Percentiles rank a stretch among this genome's conserved stretches.
Conservation (phyloP, 1,284 basidiomycete species). For the Albatrellus sp. region DNA sequence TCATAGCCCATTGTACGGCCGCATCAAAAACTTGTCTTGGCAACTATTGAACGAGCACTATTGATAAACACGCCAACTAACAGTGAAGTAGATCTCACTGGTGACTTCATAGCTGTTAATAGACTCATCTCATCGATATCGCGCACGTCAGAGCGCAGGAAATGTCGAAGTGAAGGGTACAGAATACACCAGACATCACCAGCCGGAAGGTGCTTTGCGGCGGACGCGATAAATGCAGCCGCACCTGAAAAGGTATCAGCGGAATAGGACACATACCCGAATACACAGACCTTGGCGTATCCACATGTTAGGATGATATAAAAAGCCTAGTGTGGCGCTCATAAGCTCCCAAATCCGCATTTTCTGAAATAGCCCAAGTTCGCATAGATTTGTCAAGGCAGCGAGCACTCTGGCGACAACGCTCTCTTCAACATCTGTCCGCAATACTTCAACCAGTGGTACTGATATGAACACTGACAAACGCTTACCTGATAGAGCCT, state of each 20-base stretch:
- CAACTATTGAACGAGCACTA: constrained; percentile 36
- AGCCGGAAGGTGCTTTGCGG: constrained; percentile 63
- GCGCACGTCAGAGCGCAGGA: constrained; percentile 78
- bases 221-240: constrained; percentile 77
- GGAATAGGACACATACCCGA: no score
- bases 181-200: constrained; percentile 96
- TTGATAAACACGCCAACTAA: not conserved
- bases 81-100: constrained; percentile 38
- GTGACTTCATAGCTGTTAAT: constrained; percentile 62
- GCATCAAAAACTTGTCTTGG: constrained; percentile 75
- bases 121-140: constrained; percentile 67
- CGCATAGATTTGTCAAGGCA: constrained; percentile 76
- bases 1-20: constrained; percentile 82
- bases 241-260: constrained; percentile 39
- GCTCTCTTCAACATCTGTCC: constrained; percentile 83
- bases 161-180: constrained; percentile 82
- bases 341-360: constrained; percentile 93
- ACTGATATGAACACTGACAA: no score
- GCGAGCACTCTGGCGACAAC: constrained; percentile 83
- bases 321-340: constrained; percentile 74
- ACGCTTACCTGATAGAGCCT: constrained; percentile 73
- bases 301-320: constrained; percentile 97
- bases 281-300: constrained; percentile 67
- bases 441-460: constrained; percentile 1
- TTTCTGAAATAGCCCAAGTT: constrained; percentile 80